Conservation (phyloP, 148 eudicot species). For the Vaccinium darrowii region DNA sequence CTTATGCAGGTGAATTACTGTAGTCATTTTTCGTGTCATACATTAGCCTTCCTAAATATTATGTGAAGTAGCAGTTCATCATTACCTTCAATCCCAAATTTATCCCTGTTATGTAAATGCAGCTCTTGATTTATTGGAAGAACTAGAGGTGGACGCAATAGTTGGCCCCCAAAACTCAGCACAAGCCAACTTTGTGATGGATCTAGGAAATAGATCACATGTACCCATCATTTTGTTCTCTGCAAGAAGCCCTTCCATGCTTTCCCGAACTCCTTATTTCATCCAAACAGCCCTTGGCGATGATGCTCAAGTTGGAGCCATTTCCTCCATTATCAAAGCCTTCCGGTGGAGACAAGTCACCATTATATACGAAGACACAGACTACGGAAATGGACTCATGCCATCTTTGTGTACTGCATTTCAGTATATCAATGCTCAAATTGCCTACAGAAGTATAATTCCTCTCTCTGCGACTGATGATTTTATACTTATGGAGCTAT, state of each 20-base stretch:
- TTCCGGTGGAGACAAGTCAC: conserved; percentile 35
- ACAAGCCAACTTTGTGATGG: conserved; percentile 9
- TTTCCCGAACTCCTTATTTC: conserved; percentile 26
- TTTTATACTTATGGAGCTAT: conserved; percentile 18
- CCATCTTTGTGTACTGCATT: conserved; percentile 34
- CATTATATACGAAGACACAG: conserved; percentile 28
- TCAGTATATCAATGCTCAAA: conserved; percentile 20
- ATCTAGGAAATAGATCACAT: conserved; percentile 26
- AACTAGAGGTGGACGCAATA: conserved; percentile 29
- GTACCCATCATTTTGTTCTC: conserved; percentile 40
- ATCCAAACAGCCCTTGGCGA: conserved; percentile 30
- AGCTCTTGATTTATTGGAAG: conserved; percentile 30
- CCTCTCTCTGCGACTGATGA: conserved; percentile 33
- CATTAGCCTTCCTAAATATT: not conserved
- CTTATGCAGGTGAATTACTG: no score
- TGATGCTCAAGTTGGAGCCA: conserved; percentile 30
- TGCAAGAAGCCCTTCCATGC: conserved; percentile 39
- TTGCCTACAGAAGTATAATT: conserved; percentile 31
- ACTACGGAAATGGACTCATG: conserved; percentile 34
- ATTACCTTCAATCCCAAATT: not conserved
- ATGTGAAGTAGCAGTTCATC: not conserved
- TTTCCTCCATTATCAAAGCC: conserved; percentile 30
- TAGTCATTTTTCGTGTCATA: no score
- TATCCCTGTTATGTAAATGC: not conserved
- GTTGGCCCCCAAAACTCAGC: no score